Conservation (phyloP, 2,329 filamentous ascomycete genomes). For the Beauveria bassiana region DNA sequence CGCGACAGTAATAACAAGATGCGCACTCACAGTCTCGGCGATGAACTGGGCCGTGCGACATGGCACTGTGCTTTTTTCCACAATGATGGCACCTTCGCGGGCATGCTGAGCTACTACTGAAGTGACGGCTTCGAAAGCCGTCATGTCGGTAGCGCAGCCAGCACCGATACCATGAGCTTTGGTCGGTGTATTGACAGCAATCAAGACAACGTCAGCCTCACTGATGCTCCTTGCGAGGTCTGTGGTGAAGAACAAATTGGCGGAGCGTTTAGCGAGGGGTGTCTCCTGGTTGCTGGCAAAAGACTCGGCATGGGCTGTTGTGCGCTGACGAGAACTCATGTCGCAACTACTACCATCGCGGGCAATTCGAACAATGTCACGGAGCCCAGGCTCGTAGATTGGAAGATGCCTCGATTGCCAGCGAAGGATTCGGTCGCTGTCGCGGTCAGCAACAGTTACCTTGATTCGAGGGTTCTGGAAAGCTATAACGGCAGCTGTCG, state of each 20-base stretch:
- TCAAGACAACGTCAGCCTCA: conserved; percentile 65
- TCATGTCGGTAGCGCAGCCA: conserved; percentile 65
- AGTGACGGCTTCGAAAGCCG: conserved; percentile 62
- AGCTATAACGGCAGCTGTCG: conserved; percentile 67
- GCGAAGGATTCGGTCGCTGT: conserved; percentile 54
- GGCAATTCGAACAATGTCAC: conserved; percentile 57
- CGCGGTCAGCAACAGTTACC: conserved; percentile 69
- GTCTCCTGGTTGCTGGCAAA: conserved; percentile 23
- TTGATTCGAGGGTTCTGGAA: conserved; percentile 62
- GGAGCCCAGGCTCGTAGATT: conserved; percentile 67
- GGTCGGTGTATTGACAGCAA: conserved; percentile 74
- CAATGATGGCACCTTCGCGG: conserved; percentile 61
- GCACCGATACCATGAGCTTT: conserved; percentile 63
- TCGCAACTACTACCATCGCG: conserved; percentile 48
- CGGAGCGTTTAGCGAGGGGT: conserved; percentile 37
- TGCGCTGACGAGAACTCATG: conserved; percentile 31
- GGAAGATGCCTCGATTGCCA: conserved; percentile 73
- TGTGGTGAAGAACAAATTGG: conserved; percentile 69
- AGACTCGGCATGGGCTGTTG: conserved; percentile 21
- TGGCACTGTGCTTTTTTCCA: conserved; percentile 77
- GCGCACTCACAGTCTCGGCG: conserved; percentile 52
- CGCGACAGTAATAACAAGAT: neutral
- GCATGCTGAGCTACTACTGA: conserved; percentile 60
- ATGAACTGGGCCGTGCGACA: conserved; percentile 66
- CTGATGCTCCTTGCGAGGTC: conserved; percentile 53